Evolutionary conservation across 192 early-diverging fungal species (phyloP).

Genomic region (Entophlyctis helioformis): DNA sequence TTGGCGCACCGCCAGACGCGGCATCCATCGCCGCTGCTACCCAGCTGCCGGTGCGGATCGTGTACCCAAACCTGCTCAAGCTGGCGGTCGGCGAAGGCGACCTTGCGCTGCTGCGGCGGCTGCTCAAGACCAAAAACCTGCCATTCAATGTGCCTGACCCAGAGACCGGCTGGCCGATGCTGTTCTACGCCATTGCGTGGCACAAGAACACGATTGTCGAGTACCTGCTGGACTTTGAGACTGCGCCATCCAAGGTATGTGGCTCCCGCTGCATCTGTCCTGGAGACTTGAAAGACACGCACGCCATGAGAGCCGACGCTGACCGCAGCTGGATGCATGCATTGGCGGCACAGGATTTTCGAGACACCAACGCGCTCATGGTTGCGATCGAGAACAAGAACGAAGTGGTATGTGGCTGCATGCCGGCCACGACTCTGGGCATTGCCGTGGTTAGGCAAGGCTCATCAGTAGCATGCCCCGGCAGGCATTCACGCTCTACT

Average conservation of each 20-base stretch:
- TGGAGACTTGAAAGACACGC: background rate
- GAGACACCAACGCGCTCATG: conserved; percentile 30
- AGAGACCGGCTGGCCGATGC: conserved; percentile 31
- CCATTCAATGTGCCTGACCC: conserved; percentile 29
- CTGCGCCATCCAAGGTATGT: conserved; percentile 11
- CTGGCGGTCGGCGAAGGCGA: conserved; percentile 24
- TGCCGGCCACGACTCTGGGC: background rate
- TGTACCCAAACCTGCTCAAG: conserved; percentile 8
- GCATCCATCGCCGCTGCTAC: too few relatives aligned
- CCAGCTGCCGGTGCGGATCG: too few relatives aligned
- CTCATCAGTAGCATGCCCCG: background rate
- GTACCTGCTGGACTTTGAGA: conserved; percentile 21
- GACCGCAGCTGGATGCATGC: background rate
- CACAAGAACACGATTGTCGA: conserved; percentile 27
- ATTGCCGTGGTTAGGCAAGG: background rate
- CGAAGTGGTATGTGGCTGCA: conserved; percentile 15
- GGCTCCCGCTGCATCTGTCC: background rate
- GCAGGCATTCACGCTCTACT: conserved; percentile 20
- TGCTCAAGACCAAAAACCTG: conserved; percentile 17
- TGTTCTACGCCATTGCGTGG: conserved; percentile 39
- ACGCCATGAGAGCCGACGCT: background rate
- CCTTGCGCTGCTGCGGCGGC: conserved; percentile 9
- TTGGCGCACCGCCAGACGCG: too few relatives aligned
- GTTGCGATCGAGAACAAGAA: conserved; percentile 27
- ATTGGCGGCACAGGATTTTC: conserved; percentile 22